Evolutionary conservation across 2,329 filamentous ascomycete genomes (phyloP).

Genomic region (Ophiostoma populinum): DNA sequence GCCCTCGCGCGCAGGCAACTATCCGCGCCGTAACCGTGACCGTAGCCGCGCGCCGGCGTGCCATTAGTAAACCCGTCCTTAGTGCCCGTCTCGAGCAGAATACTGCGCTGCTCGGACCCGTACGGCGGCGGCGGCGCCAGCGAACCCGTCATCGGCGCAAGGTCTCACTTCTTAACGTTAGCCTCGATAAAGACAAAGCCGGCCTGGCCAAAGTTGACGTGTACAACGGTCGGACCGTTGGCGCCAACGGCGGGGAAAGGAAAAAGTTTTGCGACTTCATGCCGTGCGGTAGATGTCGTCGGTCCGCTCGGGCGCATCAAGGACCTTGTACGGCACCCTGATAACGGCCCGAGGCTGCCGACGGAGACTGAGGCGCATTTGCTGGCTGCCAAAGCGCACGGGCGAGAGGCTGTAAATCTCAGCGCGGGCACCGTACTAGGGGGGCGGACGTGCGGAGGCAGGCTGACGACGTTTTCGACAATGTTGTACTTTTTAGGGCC

Average conservation of each 20-base stretch:
- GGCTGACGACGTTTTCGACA: constrained; percentile 32
- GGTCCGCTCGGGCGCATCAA: constrained; percentile 87
- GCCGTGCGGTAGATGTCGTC: constrained; percentile 93
- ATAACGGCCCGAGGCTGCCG: constrained; percentile 80
- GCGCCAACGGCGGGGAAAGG: constrained; percentile 90
- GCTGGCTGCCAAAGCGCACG: constrained; percentile 81
- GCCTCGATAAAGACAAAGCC: constrained; percentile 98
- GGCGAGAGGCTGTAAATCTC: constrained; percentile 94
- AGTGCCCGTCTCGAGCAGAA: constrained; percentile 72
- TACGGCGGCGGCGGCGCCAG: constrained; percentile 91
- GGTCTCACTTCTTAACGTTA: constrained; percentile 98
- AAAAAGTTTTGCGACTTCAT: constrained; percentile 95
- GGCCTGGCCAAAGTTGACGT: constrained; percentile 95
- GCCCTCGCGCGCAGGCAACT: too few relatives aligned
- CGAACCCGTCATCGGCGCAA: constrained; percentile 89
- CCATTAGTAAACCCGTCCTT: constrained; percentile 35
- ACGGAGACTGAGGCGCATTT: constrained; percentile 78
- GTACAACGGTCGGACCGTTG: constrained; percentile 78
- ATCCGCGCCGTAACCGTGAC: too few relatives aligned
- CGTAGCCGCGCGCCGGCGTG: constrained; percentile 22
- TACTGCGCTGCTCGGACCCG: constrained; percentile 91
- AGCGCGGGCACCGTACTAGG: constrained; percentile 43
- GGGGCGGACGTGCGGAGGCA: constrained; percentile 26
- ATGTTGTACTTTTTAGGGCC: constrained; percentile 39
- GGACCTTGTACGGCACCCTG: constrained; percentile 94